Percentiles rank a stretch among this genome's conserved stretches.
phyloP scores from a whole-genome alignment of 345 rosid genomes.

The Chamaenerion angustifolium region DNA sequence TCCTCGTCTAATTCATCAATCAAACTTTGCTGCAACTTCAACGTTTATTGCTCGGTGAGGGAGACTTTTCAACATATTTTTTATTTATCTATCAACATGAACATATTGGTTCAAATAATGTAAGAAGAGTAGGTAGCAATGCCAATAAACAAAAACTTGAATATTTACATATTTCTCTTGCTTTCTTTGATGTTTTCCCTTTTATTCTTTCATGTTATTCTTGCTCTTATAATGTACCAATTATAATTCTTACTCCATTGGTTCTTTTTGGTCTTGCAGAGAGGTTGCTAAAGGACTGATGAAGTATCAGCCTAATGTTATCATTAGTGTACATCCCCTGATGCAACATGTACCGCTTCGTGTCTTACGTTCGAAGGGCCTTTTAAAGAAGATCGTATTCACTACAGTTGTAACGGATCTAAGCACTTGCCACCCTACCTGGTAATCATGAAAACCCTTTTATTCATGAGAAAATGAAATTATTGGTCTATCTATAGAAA shows the following conservation, averaged over 20 bases:
- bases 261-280: constrained; percentile 22
- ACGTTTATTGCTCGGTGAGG: constrained; percentile 82
- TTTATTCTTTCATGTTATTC: no score
- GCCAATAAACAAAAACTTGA: no score
- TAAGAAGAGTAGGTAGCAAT: no score
- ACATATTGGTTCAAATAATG: no score
- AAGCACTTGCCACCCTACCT: constrained; percentile 98
- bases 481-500: neutral
- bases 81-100: no score
- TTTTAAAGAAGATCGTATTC: constrained; percentile 74
- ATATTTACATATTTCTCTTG: no score
- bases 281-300: constrained; percentile 94
- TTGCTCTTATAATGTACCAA: neutral
- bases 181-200: no score
- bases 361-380: constrained; percentile 76
- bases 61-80: constrained; percentile 5
- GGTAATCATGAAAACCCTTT: constrained; percentile 21
- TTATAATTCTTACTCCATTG: constrained; percentile 1
- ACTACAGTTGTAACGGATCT: constrained; percentile 92
- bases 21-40: constrained; percentile 96
- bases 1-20: constrained; percentile 80
- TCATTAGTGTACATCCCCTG: constrained; percentile 92
- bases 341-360: constrained; percentile 99
- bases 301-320: constrained; percentile 95
- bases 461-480: neutral